Conservation (phyloP, 371 early-diverging fungal species). For the Choanephora cucurbitarum region DNA sequence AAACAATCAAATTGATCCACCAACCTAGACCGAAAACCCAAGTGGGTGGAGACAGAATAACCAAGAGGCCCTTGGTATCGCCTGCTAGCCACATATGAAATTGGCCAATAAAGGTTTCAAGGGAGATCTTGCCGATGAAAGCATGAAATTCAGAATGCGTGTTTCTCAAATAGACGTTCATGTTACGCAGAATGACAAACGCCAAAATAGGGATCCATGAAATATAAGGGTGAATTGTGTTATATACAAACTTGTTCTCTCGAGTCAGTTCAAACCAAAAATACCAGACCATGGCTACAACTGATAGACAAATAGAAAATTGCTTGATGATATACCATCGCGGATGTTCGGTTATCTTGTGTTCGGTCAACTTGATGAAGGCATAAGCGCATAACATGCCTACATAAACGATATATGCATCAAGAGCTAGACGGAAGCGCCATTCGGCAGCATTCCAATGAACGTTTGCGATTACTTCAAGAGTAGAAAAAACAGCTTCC, state of each 20-base stretch:
- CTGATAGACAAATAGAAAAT: conserved; percentile 32
- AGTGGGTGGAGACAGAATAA: conserved; percentile 33
- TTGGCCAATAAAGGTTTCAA: conserved; percentile 81
- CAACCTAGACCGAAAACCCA: conserved; percentile 46
- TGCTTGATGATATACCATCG: conserved; percentile 40
- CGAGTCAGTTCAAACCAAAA: conserved; percentile 53
- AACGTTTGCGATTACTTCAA: conserved; percentile 48
- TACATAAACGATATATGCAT: conserved; percentile 63
- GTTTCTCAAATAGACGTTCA: conserved; percentile 49
- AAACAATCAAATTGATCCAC: conserved; percentile 58
- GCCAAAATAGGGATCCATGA: conserved; percentile 64
- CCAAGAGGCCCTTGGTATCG: conserved; percentile 70
- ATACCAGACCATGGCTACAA: conserved; percentile 45
- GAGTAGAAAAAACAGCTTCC: conserved; percentile 40
- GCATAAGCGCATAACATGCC: conserved; percentile 61
- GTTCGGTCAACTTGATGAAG: conserved; percentile 45
- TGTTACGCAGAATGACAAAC: conserved; percentile 72
- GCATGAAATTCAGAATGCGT: conserved; percentile 55
- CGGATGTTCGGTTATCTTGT: conserved; percentile 32
- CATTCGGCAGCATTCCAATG: conserved; percentile 63
- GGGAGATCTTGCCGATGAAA: conserved; percentile 65
- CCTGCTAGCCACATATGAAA: conserved; percentile 79
- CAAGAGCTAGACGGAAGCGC: conserved; percentile 66
- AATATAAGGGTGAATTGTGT: conserved; percentile 62
- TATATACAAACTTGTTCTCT: conserved; percentile 55